phyloP scores from a whole-genome alignment of 2,329 filamentous ascomycete genomes.

The Microthyrium microscopicum region DNA sequence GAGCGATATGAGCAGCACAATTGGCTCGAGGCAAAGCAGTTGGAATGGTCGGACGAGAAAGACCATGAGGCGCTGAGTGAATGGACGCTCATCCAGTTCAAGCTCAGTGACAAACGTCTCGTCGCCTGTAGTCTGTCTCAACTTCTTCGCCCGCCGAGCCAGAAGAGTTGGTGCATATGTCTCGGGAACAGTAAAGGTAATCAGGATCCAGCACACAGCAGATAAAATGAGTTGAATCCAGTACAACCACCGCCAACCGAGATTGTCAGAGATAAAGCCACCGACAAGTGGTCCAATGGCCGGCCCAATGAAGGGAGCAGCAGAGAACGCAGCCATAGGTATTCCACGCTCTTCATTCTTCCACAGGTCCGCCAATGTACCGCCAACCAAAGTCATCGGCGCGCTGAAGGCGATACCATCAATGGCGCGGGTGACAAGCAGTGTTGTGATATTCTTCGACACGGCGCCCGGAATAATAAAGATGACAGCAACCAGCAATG shows the following conservation, averaged over 20 bases:
- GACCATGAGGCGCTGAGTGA: constrained; percentile 51
- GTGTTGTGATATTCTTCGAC: constrained; percentile 56
- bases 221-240: constrained; percentile 72
- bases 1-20: constrained; percentile 66
- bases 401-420: constrained; percentile 74
- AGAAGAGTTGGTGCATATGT: constrained; percentile 75
- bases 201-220: constrained; percentile 52
- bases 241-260: constrained; percentile 71
- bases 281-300: constrained; percentile 51
- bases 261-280: constrained; percentile 54
- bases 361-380: constrained; percentile 74
- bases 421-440: constrained; percentile 60
- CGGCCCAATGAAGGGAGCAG: constrained; percentile 68
- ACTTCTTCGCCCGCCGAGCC: constrained; percentile 48
- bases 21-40: constrained; percentile 67
- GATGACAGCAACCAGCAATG: constrained; percentile 52
- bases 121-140: constrained; percentile 53
- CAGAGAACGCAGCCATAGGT: constrained; percentile 73
- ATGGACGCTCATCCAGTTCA: constrained; percentile 56
- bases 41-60: constrained; percentile 75
- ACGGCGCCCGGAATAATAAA: constrained; percentile 72
- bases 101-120: constrained; percentile 58
- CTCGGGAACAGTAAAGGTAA: constrained; percentile 79
- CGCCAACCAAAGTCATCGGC: constrained; percentile 73
- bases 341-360: constrained; percentile 67